Percentiles rank a stretch among this genome's conserved stretches.
phyloP scores from a whole-genome alignment of 192 early-diverging fungal genomes.

The Phlyctochytrium arcticum region DNA sequence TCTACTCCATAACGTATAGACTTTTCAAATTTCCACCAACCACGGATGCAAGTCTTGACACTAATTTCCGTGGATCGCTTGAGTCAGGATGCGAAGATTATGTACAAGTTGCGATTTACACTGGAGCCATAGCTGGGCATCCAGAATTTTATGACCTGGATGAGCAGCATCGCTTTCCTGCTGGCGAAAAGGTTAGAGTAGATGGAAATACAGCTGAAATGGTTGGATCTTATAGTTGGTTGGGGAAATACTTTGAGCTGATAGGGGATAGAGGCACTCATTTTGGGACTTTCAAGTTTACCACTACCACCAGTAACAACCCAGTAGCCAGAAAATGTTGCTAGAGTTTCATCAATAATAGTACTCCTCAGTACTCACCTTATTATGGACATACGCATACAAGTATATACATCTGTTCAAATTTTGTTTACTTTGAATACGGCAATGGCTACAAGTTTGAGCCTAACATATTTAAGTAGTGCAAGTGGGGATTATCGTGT shows the following conservation, averaged over 20 bases:
- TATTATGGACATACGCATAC: too few species aligned
- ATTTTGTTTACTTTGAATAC: too few species aligned
- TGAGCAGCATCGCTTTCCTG: background rate
- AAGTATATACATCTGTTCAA: too few species aligned
- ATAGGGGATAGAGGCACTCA: background rate
- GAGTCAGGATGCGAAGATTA: constrained; percentile 1
- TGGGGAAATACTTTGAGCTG: background rate
- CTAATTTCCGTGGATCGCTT: too few species aligned
- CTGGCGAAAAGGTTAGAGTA: background rate
- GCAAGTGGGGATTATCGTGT: too few species aligned
- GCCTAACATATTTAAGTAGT: too few species aligned
- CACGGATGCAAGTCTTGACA: too few species aligned
- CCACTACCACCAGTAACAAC: too few species aligned
- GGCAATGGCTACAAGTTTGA: too few species aligned
- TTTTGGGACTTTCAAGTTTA: constrained; percentile 1
- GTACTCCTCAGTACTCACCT: too few species aligned
- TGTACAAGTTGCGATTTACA: background rate
- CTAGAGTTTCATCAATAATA: too few species aligned
- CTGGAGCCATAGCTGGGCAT: background rate
- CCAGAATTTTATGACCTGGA: background rate
- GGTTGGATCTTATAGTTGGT: background rate
- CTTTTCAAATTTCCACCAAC: background rate
- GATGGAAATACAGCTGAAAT: background rate
- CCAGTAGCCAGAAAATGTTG: too few species aligned
- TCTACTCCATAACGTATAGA: constrained; percentile 3